phyloP scores from a whole-genome alignment of 768 basidiomycete genomes.

The Daedaleopsis nitida region DNA sequence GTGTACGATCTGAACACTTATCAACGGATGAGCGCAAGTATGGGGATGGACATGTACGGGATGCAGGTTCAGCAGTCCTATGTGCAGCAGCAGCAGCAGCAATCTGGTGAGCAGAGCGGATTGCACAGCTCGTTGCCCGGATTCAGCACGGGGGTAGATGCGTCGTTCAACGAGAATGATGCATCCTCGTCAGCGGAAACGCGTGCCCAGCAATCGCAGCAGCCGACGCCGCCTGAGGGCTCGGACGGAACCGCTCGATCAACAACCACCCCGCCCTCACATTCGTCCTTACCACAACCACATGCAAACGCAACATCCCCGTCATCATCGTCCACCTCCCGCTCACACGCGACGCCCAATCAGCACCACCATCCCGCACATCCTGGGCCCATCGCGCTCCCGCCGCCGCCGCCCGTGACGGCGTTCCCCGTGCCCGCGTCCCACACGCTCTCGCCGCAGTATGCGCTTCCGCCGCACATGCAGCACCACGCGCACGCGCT shows the following conservation, averaged over 20 bases:
- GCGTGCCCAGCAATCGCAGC: not conserved
- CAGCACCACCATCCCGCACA: constrained; percentile 40
- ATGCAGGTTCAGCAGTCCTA: constrained; percentile 1
- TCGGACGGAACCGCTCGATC: not conserved
- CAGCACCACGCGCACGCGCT: constrained; percentile 32
- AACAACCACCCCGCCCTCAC: not conserved
- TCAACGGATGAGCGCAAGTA: constrained; percentile 14
- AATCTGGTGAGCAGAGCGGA: not conserved
- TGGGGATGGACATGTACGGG: not conserved
- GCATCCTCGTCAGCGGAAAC: not conserved
- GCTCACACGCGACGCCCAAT: constrained; percentile 18
- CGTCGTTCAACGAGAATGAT: not conserved
- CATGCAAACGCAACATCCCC: constrained; percentile 9
- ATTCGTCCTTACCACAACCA: not conserved
- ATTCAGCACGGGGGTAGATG: too few species aligned
- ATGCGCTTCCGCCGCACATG: constrained; percentile 32
- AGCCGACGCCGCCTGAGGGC: not conserved
- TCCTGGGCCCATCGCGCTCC: constrained; percentile 71
- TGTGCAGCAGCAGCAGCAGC: not conserved
- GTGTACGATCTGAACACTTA: constrained; percentile 27
- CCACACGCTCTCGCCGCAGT: constrained; percentile 38
- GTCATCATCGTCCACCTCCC: constrained; percentile 19
- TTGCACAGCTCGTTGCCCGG: too few species aligned
- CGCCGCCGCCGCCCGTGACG: constrained; percentile 52
- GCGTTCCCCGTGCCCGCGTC: constrained; percentile 40